phyloP scores from a whole-genome alignment of 2,329 filamentous ascomycete species.

The Thelonectria rubi region DNA sequence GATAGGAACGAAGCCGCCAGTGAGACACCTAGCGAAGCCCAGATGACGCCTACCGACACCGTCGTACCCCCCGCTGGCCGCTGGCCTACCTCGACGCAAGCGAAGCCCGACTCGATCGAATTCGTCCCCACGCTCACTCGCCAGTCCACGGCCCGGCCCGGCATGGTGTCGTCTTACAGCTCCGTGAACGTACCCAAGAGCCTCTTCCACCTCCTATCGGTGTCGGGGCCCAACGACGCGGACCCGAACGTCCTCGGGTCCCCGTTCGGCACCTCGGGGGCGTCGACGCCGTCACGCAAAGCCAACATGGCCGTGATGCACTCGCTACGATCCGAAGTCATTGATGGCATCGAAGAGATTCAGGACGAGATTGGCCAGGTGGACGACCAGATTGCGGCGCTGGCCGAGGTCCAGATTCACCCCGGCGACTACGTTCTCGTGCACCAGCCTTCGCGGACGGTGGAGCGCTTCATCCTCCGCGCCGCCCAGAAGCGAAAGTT shows the following conservation, averaged over 20 bases:
- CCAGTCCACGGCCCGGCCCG: constrained; percentile 60
- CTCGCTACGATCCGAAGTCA: constrained; percentile 87
- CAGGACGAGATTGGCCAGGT: constrained; percentile 94
- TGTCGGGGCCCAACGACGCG: constrained; percentile 63
- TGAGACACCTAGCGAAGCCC: constrained; percentile 65
- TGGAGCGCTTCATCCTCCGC: constrained; percentile 88
- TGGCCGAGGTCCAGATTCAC: constrained; percentile 91
- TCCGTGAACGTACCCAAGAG: constrained; percentile 76
- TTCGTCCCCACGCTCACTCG: constrained; percentile 42
- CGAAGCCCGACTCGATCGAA: constrained; percentile 48
- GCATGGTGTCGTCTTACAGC: constrained; percentile 68
- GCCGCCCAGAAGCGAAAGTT: constrained; percentile 91
- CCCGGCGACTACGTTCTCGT: constrained; percentile 92
- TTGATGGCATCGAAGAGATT: constrained; percentile 94
- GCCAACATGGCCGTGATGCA: constrained; percentile 59
- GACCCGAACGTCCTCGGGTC: constrained; percentile 52
- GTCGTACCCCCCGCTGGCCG: constrained; percentile 42
- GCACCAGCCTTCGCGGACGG: constrained; percentile 84
- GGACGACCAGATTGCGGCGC: constrained; percentile 90
- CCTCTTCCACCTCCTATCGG: constrained; percentile 88
- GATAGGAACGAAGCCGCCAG: constrained; percentile 72
- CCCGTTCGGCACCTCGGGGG: constrained; percentile 58
- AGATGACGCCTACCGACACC: constrained; percentile 53
- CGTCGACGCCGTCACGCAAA: constrained; percentile 58
- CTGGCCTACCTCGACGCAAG: constrained; percentile 45